Evolutionary conservation across 768 basidiomycete species (phyloP).

Genomic region (Mycena sanguinolenta): DNA sequence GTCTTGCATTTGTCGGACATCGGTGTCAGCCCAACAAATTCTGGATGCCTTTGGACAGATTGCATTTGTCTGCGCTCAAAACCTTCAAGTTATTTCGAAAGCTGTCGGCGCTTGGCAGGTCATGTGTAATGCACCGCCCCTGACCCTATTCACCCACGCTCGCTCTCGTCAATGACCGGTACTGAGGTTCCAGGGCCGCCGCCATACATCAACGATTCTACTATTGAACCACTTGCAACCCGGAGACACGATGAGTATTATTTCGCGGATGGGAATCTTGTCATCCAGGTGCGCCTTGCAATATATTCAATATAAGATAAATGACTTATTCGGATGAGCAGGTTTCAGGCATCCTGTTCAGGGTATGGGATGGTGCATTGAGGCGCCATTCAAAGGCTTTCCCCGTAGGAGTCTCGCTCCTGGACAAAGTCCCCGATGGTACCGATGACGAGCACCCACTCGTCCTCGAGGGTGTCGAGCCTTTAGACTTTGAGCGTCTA

Average conservation of each 20-base stretch:
- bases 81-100: background rate
- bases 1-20: background rate
- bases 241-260: slow-evolving; percentile 35
- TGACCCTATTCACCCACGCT: background rate
- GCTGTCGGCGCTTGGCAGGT: slow-evolving; percentile 1
- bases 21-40: background rate
- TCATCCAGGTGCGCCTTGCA: slow-evolving; percentile 20
- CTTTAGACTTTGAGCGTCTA: slow-evolving; percentile 50
- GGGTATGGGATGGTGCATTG: slow-evolving; percentile 34
- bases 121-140: slow-evolving; percentile 11
- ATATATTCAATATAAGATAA: no score
- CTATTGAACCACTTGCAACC: slow-evolving; percentile 1
- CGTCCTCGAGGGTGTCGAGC: slow-evolving; percentile 41
- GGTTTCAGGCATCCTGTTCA: slow-evolving; percentile 33
- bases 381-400: slow-evolving; percentile 33
- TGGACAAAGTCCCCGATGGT: slow-evolving; percentile 37
- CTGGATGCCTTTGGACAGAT: background rate
- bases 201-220: slow-evolving; percentile 8
- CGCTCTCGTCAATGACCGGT: slow-evolving; percentile 3
- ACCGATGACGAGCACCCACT: slow-evolving; percentile 44
- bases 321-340: background rate
- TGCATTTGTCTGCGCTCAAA: background rate
- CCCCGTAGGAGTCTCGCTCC: slow-evolving; percentile 16
- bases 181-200: slow-evolving; percentile 21
- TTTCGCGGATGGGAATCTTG: slow-evolving; percentile 35